Evolutionary conservation across 2,329 filamentous ascomycete species (phyloP), one percentile per base, ranked within the genome.

Genomic region (Colletotrichum cordylinicola): DNA sequence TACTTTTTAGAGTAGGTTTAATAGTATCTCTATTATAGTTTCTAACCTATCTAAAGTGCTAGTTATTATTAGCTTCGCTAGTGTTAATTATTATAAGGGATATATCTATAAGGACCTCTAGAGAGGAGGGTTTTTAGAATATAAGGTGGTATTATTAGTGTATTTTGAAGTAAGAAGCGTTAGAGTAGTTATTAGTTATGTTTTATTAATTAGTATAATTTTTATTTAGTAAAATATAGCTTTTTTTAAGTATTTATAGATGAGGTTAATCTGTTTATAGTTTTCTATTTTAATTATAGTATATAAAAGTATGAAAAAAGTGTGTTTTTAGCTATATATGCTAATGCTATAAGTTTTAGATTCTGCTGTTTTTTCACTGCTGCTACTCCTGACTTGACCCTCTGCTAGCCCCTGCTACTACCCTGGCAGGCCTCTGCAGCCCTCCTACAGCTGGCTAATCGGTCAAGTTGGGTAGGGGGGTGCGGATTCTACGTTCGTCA

Each of bases 1-100:
- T 2, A 3, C 3, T 1, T 6, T 24, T 2, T 21, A 16, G 6
- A 3, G 16, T 3, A 6, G 1, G 2, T 4, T 52, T 21, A 9
- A 52, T 52, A 52, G 6, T 6, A 52, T 6, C 1, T 13, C 13
- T 8, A 52, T 13, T 21, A n/a, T 7, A 4, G 2, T 21, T 4
- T 52, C 16, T 16, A 16, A 52, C 18, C 2, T 21, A 52, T 0
- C 1, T 52, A 52, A 12, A 21, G 1, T 52, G 3, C 9, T 52
- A 52, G 2, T 13, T 52, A 52, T 52, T 52, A 21, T 52, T n/a
- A 52, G 33, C 33, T 3, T 21, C 6, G 24, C 4, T 24, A 52
- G 4, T 8, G 1, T n/a, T 24, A 52, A 0, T 52, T 13, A 21
- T 21, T 21, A 24, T 18, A 9, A 35, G 5, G 12, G 43, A 52